Evolutionary conservation across 306 rosid genomes (phyloP).

Genomic region (Cucumis melo): DNA sequence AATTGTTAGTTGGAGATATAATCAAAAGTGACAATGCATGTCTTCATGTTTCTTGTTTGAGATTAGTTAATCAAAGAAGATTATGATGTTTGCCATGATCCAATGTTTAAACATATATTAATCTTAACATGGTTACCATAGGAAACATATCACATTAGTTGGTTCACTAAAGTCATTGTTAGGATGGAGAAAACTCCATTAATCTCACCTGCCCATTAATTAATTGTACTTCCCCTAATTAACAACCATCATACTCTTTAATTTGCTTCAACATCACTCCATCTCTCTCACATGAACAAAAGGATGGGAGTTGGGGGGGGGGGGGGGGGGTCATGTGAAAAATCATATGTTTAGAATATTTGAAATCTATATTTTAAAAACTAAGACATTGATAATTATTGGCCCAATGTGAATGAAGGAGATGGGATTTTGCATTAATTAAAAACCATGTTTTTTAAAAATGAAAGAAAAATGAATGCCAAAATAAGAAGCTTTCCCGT

Average conservation of each 20-base stretch:
- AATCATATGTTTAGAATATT: too few relatives aligned
- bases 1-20: not conserved
- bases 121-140: not conserved
- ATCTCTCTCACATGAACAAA: not conserved
- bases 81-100: conserved; percentile 5
- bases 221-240: not conserved
- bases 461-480: not conserved
- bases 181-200: conserved; percentile 2
- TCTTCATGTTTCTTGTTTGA: not conserved
- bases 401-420: too few relatives aligned
- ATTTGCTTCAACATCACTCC: not conserved
- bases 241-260: not conserved
- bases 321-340: too few relatives aligned
- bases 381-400: too few relatives aligned
- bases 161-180: conserved; percentile 2
- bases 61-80: not conserved
- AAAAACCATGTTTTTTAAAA: not conserved
- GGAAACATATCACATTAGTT: conserved; percentile 2
- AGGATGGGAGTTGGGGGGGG: too few relatives aligned
- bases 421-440: too few relatives aligned
- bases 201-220: conserved; percentile 1
- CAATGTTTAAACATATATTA: not conserved
- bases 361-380: too few relatives aligned
- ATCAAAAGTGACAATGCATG: not conserved
- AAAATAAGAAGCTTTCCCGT: not conserved